These are phyloP conservation scores for Cladosporium austrohemisphaericum DNA, from an alignment of 2,329 filamentous ascomycete species.

Conservation along the genomic window DNA sequence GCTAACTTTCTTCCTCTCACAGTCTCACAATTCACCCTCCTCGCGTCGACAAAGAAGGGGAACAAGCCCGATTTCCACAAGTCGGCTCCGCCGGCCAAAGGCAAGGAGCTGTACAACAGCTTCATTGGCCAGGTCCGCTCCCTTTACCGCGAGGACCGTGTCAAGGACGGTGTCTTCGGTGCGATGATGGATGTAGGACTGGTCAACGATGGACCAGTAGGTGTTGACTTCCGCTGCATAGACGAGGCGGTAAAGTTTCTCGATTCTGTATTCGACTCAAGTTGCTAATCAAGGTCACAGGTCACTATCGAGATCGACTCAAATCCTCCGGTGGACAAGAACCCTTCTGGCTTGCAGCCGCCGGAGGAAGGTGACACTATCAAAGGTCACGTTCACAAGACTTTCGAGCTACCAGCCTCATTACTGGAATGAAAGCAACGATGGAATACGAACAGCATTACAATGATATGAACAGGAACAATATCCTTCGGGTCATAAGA, in stretches of 20 bases:
- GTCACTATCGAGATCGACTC: constrained; percentile 50
- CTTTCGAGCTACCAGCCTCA: constrained; percentile 34
- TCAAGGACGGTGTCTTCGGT: constrained; percentile 95
- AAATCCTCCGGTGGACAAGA: constrained; percentile 41
- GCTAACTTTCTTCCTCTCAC: constrained; percentile 12
- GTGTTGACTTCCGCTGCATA: constrained; percentile 56
- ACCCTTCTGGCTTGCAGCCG: constrained; percentile 28
- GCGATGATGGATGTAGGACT: constrained; percentile 98
- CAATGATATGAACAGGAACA: not conserved
- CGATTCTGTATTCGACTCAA: not conserved
- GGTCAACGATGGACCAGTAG: constrained; percentile 77
- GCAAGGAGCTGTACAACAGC: constrained; percentile 74
- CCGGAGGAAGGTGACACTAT: constrained; percentile 28
- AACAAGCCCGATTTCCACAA: constrained; percentile 94
- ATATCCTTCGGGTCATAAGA: constrained; percentile 5
- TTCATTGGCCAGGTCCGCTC: constrained; percentile 75
- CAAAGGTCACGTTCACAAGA: constrained; percentile 33
- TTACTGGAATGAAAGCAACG: constrained; percentile 35
- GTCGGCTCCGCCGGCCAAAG: constrained; percentile 73
- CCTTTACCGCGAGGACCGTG: constrained; percentile 67
- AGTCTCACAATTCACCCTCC: constrained; percentile 96
- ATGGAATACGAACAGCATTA: not conserved
- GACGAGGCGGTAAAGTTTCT: constrained; percentile 50
- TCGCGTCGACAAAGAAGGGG: constrained; percentile 91
- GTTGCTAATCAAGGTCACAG: constrained; percentile 27